Evolutionary conservation across 2,329 filamentous ascomycete species (phyloP).

Genomic region (Dactylellina leptospora): DNA sequence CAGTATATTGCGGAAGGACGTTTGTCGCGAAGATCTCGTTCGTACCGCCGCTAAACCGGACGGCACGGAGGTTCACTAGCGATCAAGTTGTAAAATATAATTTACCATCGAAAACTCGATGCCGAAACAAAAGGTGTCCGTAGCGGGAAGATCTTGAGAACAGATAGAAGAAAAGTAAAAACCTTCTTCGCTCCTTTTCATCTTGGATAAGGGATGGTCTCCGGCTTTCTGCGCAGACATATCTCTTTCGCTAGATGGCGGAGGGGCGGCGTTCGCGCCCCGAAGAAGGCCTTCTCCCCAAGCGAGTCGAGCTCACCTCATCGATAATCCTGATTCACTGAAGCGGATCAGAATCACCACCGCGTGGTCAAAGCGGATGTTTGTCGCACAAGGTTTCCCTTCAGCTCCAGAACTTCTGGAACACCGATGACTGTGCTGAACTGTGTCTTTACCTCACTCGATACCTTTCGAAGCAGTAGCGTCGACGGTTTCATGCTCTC

Average conservation of each 20-base stretch:
- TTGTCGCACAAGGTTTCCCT: no score
- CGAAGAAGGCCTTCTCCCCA: no score
- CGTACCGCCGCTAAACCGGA: not conserved
- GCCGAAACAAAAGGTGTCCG: constrained; percentile 1
- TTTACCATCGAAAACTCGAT: no score
- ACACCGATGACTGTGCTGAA: no score
- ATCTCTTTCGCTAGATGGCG: not conserved
- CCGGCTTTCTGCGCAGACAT: not conserved
- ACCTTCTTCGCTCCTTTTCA: not conserved
- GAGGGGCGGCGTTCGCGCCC: not conserved
- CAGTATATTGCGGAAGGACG: constrained; percentile 30
- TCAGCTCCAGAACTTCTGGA: no score
- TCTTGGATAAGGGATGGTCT: not conserved
- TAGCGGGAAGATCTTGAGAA: constrained; percentile 8
- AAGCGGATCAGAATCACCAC: not conserved
- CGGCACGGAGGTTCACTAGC: no score
- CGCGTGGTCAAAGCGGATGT: not conserved
- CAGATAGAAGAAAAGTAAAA: not conserved
- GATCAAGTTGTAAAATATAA: no score
- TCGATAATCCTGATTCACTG: no score
- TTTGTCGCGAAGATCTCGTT: constrained; percentile 1
- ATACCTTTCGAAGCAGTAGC: constrained; percentile 15
- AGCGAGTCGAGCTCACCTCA: no score
- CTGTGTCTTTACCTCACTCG: constrained; percentile 6
- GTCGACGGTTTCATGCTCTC: constrained; percentile 30